Conservation (phyloP, 228 moss, liverwort and hornwort species). For the Sphagnum fallax region DNA sequence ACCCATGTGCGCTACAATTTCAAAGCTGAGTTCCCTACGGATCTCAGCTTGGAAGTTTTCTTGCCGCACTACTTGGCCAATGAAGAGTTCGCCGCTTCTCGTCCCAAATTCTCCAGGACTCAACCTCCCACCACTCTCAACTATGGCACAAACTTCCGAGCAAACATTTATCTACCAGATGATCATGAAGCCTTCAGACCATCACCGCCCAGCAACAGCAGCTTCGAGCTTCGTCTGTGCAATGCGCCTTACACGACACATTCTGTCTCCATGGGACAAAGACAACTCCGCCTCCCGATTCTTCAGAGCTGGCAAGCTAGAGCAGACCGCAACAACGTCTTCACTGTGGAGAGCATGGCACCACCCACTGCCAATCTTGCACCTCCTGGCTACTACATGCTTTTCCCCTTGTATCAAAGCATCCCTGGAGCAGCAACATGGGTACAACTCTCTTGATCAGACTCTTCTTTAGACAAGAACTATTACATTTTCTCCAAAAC, state of each 20-base stretch:
- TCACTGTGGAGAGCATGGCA: not conserved
- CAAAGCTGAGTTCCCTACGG: slow-evolving; percentile 9
- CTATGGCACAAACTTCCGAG: too few relatives aligned
- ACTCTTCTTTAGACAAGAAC: too few relatives aligned
- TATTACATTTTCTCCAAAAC: too few relatives aligned
- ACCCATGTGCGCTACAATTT: slow-evolving; percentile 22
- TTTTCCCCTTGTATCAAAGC: slow-evolving; percentile 26
- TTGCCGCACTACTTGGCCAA: slow-evolving; percentile 5
- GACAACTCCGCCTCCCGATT: slow-evolving; percentile 6
- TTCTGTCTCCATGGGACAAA: slow-evolving; percentile 8
- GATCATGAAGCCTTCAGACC: too few relatives aligned
- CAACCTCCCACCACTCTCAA: too few relatives aligned
- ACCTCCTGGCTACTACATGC: slow-evolving; percentile 33
- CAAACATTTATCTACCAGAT: too few relatives aligned
- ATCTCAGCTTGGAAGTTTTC: slow-evolving; percentile 13
- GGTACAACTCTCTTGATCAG: slow-evolving; percentile 8
- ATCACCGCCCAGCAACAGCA: not conserved
- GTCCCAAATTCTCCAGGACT: too few relatives aligned
- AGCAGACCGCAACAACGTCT: too few relatives aligned
- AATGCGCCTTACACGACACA: slow-evolving; percentile 8
- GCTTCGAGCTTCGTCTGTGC: slow-evolving; percentile 7
- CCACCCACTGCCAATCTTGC: slow-evolving; percentile 13
- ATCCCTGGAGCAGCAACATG: slow-evolving; percentile 20
- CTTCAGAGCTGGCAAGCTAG: too few relatives aligned
- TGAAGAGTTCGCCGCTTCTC: too few relatives aligned